These are phyloP conservation scores for Aspergillus candidus DNA, from an alignment of 2,329 filamentous ascomycete genomes.

Conservation along the genomic window DNA sequence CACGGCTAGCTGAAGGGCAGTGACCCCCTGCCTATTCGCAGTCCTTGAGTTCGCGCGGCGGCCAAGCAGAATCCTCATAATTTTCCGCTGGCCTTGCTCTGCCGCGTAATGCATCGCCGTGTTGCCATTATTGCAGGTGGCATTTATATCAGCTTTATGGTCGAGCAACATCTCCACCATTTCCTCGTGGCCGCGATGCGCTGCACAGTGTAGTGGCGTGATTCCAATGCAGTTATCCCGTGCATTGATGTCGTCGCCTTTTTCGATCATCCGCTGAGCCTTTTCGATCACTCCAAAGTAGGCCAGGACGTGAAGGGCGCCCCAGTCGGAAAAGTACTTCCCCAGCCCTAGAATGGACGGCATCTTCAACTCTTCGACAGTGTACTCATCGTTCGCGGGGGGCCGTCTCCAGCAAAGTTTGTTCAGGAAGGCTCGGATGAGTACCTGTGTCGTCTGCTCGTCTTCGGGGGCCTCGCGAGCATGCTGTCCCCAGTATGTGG, in stretches of 20 bases:
- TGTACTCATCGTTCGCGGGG: constrained; percentile 8
- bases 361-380: constrained; percentile 6
- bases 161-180: constrained; percentile 27
- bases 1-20: constrained; percentile 22
- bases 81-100: constrained; percentile 20
- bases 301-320: constrained; percentile 22
- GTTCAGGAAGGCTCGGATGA: constrained; percentile 29
- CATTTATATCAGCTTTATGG: constrained; percentile 21
- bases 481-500: constrained; percentile 27
- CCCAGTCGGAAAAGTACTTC: constrained; percentile 25
- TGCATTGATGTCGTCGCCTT: constrained; percentile 20
- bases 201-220: constrained; percentile 27
- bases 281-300: constrained; percentile 24
- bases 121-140: constrained; percentile 19
- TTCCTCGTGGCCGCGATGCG: constrained; percentile 23
- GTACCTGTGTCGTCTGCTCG: constrained; percentile 25
- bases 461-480: constrained; percentile 23
- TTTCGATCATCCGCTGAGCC: constrained; percentile 20
- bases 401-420: constrained; percentile 28
- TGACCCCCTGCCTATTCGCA: constrained; percentile 15
- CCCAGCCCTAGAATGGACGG: constrained; percentile 21
- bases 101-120: constrained; percentile 28
- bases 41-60: constrained; percentile 12
- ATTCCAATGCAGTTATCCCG: constrained; percentile 20
- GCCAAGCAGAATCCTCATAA: constrained; percentile 20